Evolutionary conservation across 352 stramenopile species (phyloP).

Genomic region (Globisporangium takayamanum): DNA sequence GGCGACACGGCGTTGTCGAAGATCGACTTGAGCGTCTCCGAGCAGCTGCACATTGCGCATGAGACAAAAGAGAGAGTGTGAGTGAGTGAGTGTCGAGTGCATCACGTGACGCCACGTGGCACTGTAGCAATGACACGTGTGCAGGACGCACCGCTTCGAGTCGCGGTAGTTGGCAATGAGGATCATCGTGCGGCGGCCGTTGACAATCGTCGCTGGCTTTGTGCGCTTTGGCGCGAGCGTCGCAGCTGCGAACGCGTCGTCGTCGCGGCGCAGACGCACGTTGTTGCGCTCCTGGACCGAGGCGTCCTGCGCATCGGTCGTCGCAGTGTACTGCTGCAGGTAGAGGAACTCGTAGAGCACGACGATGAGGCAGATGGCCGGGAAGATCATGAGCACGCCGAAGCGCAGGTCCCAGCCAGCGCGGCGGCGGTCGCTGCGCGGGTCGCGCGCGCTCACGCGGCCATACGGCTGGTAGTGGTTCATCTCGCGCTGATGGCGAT

Average conservation of each 20-base stretch:
- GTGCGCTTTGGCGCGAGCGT: conserved; percentile 17
- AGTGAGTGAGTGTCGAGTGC: background rate
- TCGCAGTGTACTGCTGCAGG: conserved; percentile 55
- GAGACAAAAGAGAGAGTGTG: background rate
- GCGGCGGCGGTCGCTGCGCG: conserved; percentile 23
- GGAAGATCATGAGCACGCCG: conserved; percentile 60
- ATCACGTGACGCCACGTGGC: background rate
- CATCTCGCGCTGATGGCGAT: conserved; percentile 1
- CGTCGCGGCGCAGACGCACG: conserved; percentile 22
- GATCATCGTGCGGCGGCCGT: conserved; percentile 66
- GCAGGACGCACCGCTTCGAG: conserved; percentile 34
- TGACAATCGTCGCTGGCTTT: conserved; percentile 26
- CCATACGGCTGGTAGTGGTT: conserved; percentile 32
- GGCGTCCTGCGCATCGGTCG: conserved; percentile 22
- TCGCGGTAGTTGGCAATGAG: conserved; percentile 82
- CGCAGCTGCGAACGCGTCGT: conserved; percentile 9
- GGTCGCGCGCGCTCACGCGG: conserved; percentile 46
- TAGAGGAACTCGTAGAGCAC: conserved; percentile 80
- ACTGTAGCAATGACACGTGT: background rate
- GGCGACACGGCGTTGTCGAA: conserved; percentile 51
- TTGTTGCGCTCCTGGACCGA: conserved; percentile 21
- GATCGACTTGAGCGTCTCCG: conserved; percentile 74
- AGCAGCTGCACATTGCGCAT: conserved; percentile 25
- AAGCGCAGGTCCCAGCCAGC: conserved; percentile 48
- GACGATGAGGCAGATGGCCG: conserved; percentile 57